These are phyloP conservation scores for Aspergillus neotritici DNA, from an alignment of 2,329 filamentous ascomycete genomes.

Conservation along the genomic window DNA sequence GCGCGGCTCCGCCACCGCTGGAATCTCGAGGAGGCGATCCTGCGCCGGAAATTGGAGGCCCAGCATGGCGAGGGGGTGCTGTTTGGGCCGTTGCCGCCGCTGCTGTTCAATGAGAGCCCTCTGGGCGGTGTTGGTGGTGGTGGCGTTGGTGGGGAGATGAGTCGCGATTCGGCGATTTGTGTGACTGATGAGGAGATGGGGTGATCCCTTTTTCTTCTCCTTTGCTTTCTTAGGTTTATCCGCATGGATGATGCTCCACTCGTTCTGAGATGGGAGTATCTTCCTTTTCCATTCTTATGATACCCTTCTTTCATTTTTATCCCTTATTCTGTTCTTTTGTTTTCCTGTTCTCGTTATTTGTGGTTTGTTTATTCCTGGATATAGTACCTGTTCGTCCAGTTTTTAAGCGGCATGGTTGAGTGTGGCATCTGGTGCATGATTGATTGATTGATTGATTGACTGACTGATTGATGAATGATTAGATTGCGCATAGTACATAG, in stretches of 20 bases:
- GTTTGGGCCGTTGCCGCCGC: constrained; percentile 36
- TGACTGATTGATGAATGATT: too few relatives aligned
- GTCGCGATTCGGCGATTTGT: constrained; percentile 26
- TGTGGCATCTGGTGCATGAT: background rate
- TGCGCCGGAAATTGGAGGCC: constrained; percentile 35
- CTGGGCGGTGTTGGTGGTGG: too few relatives aligned
- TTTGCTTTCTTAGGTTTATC: constrained; percentile 7
- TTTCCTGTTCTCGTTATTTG: background rate
- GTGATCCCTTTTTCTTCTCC: constrained; percentile 23
- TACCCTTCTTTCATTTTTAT: too few relatives aligned
- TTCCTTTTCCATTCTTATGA: background rate
- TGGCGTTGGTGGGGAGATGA: background rate
- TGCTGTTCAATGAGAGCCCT: constrained; percentile 27
- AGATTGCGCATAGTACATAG: too few relatives aligned
- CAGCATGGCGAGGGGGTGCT: constrained; percentile 23
- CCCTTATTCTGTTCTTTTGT: background rate
- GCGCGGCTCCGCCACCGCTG: constrained; percentile 33
- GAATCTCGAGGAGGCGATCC: constrained; percentile 40
- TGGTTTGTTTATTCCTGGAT: constrained; percentile 5
- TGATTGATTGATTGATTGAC: too few relatives aligned
- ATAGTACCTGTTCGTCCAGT: too few relatives aligned
- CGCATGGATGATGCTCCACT: constrained; percentile 7
- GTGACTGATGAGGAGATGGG: constrained; percentile 22
- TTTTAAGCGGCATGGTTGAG: too few relatives aligned
- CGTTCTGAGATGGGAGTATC: background rate